phyloP scores from a whole-genome alignment of 768 basidiomycete species.

The Butyriboletus loyo region DNA sequence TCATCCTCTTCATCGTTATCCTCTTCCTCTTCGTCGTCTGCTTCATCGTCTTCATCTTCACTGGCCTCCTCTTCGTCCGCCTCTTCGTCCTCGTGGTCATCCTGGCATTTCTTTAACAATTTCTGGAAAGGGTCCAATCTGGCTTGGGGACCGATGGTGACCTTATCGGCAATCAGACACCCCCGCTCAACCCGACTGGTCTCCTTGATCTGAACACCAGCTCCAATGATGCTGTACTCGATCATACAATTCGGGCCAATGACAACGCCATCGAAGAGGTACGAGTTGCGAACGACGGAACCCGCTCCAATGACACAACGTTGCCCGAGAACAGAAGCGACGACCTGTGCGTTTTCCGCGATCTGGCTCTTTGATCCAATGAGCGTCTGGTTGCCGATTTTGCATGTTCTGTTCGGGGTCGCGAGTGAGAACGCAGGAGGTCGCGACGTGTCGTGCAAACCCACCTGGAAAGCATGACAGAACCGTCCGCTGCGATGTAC shows the following conservation, averaged over 20 bases:
- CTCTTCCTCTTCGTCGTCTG: slow-evolving; percentile 37
- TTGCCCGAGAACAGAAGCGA: slow-evolving; percentile 74
- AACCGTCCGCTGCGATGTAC: slow-evolving; percentile 78
- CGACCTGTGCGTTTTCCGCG: slow-evolving; percentile 61
- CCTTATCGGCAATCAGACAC: slow-evolving; percentile 78
- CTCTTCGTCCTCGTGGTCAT: slow-evolving; percentile 28
- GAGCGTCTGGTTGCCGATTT: slow-evolving; percentile 76
- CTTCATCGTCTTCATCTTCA: slow-evolving; percentile 26
- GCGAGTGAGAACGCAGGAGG: not conserved
- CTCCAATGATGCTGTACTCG: slow-evolving; percentile 77
- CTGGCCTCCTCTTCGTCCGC: slow-evolving; percentile 14
- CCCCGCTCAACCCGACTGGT: slow-evolving; percentile 67
- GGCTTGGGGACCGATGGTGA: slow-evolving; percentile 73
- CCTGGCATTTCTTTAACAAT: slow-evolving; percentile 54
- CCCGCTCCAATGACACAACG: slow-evolving; percentile 71
- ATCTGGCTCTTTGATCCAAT: slow-evolving; percentile 79
- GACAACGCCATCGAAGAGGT: slow-evolving; percentile 75
- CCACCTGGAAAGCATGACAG: slow-evolving; percentile 82
- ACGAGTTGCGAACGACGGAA: slow-evolving; percentile 68
- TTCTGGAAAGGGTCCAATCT: slow-evolving; percentile 66
- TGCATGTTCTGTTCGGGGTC: slow-evolving; percentile 58
- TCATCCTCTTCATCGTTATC: slow-evolving; percentile 31
- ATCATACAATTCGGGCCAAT: slow-evolving; percentile 73
- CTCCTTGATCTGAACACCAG: slow-evolving; percentile 68
- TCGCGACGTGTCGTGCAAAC: slow-evolving; percentile 12